Evolutionary conservation across 495 filamentous ascomycete species (phyloP).

Genomic region (Durotheca rogersii): DNA sequence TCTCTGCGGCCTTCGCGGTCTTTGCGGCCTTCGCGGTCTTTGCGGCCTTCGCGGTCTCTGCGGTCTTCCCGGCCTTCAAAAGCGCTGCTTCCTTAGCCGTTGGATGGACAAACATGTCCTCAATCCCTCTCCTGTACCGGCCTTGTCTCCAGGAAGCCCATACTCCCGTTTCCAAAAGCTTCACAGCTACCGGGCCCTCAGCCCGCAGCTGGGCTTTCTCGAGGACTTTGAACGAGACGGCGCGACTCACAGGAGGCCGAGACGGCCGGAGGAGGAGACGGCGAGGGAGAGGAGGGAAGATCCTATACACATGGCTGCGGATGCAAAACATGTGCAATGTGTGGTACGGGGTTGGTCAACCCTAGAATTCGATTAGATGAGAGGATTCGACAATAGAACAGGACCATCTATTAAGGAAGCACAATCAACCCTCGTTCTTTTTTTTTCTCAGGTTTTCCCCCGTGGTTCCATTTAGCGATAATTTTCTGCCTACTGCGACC

Average conservation of each 20-base stretch:
- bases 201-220: not conserved
- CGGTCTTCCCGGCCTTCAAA: too few species aligned
- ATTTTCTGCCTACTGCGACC: too few species aligned
- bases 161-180: conserved; percentile 19
- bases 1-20: not conserved
- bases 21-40: not conserved
- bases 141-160: conserved; percentile 5
- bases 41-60: not conserved
- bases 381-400: too few species aligned
- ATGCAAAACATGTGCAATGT: conserved; percentile 33
- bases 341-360: not conserved
- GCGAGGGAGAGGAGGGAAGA: conserved; percentile 9
- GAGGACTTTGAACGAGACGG: conserved; percentile 1
- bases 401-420: too few species aligned
- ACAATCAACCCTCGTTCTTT: too few species aligned
- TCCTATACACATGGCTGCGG: conserved; percentile 22
- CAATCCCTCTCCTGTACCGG: not conserved
- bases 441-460: too few species aligned
- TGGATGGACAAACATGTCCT: too few species aligned
- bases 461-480: too few species aligned
- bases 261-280: not conserved
- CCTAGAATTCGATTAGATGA: too few species aligned
- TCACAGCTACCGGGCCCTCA: conserved; percentile 17
- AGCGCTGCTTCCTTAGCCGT: too few species aligned
- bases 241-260: not conserved